Evolutionary conservation across 78 protist species (phyloP).

Genomic region (Protostelium mycophagum): DNA sequence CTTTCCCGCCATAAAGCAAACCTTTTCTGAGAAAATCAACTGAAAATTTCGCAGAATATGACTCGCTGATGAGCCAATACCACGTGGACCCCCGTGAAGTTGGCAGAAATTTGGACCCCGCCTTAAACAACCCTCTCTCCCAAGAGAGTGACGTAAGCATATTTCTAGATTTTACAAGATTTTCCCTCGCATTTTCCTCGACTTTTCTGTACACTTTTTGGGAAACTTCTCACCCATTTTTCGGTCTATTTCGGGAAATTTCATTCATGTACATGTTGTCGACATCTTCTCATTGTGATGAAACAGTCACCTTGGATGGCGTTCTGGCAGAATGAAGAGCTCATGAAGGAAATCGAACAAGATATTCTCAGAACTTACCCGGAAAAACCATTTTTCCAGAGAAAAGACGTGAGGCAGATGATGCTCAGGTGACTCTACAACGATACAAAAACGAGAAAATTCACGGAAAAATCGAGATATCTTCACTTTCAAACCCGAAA

Average conservation of each 20-base stretch:
- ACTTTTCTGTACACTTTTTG: too few relatives aligned
- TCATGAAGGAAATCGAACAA: conserved; percentile 45
- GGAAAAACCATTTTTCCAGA: conserved; percentile 59
- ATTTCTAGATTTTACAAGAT: too few relatives aligned
- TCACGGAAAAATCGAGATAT: too few relatives aligned
- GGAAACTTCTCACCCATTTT: too few relatives aligned
- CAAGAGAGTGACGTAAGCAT: not conserved
- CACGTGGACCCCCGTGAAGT: not conserved
- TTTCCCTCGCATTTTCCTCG: too few relatives aligned
- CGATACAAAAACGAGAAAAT: not conserved
- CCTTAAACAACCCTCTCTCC: not conserved
- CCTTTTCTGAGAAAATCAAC: too few relatives aligned
- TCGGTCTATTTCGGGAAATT: too few relatives aligned
- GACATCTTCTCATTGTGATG: not conserved
- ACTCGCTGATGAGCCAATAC: not conserved
- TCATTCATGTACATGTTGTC: too few relatives aligned
- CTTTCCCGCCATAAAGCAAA: too few relatives aligned
- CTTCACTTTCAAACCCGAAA: too few relatives aligned
- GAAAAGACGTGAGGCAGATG: not conserved
- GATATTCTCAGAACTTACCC: conserved; percentile 70
- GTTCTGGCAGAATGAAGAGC: conserved; percentile 47
- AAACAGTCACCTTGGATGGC: conserved; percentile 66
- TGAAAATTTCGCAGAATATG: not conserved
- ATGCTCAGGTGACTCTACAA: conserved; percentile 5
- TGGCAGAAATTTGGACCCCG: not conserved